phyloP scores from a whole-genome alignment of 306 rosid genomes.

The Gastrolobium villosum region DNA sequence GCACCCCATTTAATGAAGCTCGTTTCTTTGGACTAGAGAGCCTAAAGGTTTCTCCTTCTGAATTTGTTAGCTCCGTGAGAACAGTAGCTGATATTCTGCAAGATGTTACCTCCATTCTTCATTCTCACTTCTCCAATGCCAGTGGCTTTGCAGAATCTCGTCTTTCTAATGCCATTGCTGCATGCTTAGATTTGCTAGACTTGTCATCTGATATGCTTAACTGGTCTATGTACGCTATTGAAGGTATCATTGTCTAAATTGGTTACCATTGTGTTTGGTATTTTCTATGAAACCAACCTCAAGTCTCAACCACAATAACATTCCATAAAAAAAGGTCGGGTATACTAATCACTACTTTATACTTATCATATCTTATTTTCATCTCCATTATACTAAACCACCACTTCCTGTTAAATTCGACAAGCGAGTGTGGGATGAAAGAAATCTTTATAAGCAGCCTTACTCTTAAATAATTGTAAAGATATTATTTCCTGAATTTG shows the following conservation, averaged over 20 bases:
- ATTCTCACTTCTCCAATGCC: conserved; percentile 32
- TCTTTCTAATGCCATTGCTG: conserved; percentile 66
- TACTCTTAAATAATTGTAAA: too few species aligned
- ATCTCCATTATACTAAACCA: too few species aligned
- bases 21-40: neutral
- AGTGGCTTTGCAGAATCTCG: conserved; percentile 51
- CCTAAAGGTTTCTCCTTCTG: conserved; percentile 54
- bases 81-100: conserved; percentile 42
- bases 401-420: too few species aligned
- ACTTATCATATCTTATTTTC: too few species aligned
- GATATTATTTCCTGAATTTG: too few species aligned
- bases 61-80: conserved; percentile 53
- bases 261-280: neutral
- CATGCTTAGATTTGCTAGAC: conserved; percentile 78
- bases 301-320: neutral
- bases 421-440: too few species aligned
- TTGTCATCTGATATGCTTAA: conserved; percentile 58
- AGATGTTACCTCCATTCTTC: conserved; percentile 55
- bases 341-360: too few species aligned
- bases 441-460: too few species aligned
- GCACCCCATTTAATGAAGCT: conserved; percentile 25
- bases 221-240: conserved; percentile 68
- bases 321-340: too few species aligned
- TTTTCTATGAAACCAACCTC: neutral
- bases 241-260: conserved; percentile 56